Evolutionary conservation across 2,329 filamentous ascomycete genomes (phyloP).

Genomic region (Botrytis tulipae): DNA sequence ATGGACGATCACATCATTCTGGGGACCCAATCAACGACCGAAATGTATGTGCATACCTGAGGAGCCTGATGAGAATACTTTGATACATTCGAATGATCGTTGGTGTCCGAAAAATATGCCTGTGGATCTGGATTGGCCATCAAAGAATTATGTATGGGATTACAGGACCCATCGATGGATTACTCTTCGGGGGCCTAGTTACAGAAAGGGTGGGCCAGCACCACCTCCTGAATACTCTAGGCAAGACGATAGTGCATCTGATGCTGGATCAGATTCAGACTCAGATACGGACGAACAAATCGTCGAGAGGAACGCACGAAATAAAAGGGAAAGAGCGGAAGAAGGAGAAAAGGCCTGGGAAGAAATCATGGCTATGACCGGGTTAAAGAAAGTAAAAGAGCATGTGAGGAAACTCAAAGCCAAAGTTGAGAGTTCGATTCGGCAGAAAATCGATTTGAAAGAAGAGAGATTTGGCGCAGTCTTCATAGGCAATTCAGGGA

Average conservation of each 20-base stretch:
- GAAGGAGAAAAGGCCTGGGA: conserved; percentile 47
- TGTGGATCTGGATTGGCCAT: background rate
- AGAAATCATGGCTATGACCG: conserved; percentile 51
- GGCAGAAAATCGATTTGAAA: conserved; percentile 46
- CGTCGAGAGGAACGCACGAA: background rate
- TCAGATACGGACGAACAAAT: background rate
- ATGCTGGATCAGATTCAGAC: background rate
- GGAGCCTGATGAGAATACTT: background rate
- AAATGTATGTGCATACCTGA: background rate
- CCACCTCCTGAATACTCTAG: background rate
- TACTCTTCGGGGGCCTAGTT: background rate
- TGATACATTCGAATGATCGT: background rate
- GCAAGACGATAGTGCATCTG: background rate
- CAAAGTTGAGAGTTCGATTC: conserved; percentile 47
- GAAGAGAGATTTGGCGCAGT: conserved; percentile 50
- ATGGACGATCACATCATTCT: background rate
- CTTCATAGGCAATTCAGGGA: conserved; percentile 57
- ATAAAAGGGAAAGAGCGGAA: conserved; percentile 35
- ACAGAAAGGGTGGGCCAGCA: background rate
- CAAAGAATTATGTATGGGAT: conserved; percentile 12
- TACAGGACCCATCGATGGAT: background rate
- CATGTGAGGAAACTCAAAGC: conserved; percentile 50
- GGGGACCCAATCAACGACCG: conserved; percentile 8
- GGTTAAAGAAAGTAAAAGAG: conserved; percentile 53
- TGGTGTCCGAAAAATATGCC: conserved; percentile 5